Percentiles rank a stretch among this genome's conserved stretches.
Evolutionary conservation across 176 grass and related monocot genomes (phyloP).

Genomic region (Triticum urartu): DNA sequence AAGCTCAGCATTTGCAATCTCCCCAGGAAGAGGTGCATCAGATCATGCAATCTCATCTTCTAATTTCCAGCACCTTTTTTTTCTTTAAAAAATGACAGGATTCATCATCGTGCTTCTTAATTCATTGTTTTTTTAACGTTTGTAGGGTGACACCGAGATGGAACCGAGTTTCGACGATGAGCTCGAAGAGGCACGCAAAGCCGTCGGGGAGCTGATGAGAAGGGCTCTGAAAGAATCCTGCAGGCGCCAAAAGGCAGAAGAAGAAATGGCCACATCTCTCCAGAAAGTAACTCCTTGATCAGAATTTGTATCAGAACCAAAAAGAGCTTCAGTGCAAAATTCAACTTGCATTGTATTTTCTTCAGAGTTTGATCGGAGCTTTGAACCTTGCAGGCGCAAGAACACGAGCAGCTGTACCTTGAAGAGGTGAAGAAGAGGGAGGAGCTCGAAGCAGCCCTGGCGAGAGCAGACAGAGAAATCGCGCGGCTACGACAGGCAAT

Average conservation of each 20-base stretch:
- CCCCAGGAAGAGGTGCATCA: conserved; percentile 26
- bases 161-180: conserved; percentile 37
- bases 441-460: conserved; percentile 59
- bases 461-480: conserved; percentile 31
- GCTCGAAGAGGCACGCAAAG: conserved; percentile 48
- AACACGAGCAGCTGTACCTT: conserved; percentile 40
- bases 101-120: background rate
- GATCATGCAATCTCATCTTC: background rate
- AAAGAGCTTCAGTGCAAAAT: background rate
- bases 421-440: conserved; percentile 45
- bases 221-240: conserved; percentile 50
- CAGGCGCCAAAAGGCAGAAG: conserved; percentile 54
- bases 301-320: too few relatives aligned
- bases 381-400: conserved; percentile 48
- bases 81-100: background rate
- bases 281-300: conserved; percentile 27
- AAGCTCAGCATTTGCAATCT: conserved; percentile 13
- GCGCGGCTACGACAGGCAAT: background rate
- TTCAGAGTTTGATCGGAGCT: conserved; percentile 5
- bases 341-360: background rate
- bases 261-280: conserved; percentile 33
- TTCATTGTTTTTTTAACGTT: background rate
- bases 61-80: background rate
- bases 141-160: conserved; percentile 18
- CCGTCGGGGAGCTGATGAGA: conserved; percentile 51